Conservation (phyloP, 176 grass and related monocot species). For the Saccharum officinarum region DNA sequence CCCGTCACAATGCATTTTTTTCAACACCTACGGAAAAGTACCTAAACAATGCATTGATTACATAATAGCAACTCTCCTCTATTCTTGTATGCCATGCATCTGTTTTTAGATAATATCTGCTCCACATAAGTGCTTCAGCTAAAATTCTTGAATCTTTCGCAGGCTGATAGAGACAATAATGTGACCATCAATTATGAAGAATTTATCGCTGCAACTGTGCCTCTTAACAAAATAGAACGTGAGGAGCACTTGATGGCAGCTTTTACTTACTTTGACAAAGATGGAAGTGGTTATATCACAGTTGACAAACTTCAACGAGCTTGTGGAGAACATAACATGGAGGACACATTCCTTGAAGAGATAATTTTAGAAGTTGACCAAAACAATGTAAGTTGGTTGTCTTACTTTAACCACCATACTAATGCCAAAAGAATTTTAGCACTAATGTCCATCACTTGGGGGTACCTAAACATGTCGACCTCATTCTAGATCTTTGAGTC, state of each 20-base stretch:
- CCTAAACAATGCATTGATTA: background rate
- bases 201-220: conserved; percentile 93
- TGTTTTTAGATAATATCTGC: background rate
- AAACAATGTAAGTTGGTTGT: conserved; percentile 78
- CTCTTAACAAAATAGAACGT: conserved; percentile 90
- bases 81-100: conserved; percentile 5
- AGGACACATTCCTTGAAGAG: conserved; percentile 73
- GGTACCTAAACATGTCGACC: background rate
- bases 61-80: background rate
- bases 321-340: conserved; percentile 78
- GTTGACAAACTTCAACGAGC: conserved; percentile 83
- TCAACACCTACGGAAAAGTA: background rate
- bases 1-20: background rate
- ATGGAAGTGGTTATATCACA: conserved; percentile 93
- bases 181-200: conserved; percentile 85
- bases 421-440: background rate
- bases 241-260: conserved; percentile 93
- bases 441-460: background rate
- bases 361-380: conserved; percentile 82
- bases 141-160: conserved; percentile 21
- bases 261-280: conserved; percentile 96
- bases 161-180: conserved; percentile 81
- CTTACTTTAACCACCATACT: background rate
- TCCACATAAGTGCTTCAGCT: background rate
- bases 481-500: conserved; percentile 4